Percentiles rank a stretch among this genome's conserved stretches.
These are phyloP conservation scores for Paramecium sonneborni DNA, from an alignment of 73 alveolate species.

Conservation along the genomic window DNA sequence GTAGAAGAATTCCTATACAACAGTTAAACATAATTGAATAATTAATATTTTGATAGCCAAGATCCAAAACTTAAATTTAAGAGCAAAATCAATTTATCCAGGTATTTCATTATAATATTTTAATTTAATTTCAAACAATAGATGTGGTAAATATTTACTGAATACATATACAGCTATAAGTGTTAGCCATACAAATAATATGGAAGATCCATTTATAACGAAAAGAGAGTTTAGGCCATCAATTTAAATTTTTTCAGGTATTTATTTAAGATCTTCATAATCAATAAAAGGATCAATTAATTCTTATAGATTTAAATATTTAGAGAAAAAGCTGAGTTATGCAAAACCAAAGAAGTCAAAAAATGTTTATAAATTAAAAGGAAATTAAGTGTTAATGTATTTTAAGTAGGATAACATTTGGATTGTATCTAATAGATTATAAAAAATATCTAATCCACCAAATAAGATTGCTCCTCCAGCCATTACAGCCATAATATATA, in stretches of 20 bases:
- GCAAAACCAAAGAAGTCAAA: not conserved
- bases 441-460: conserved; percentile 13
- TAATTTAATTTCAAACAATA: not conserved
- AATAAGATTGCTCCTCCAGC: not conserved
- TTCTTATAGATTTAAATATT: not conserved
- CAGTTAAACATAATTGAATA: not conserved
- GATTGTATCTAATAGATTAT: not conserved
- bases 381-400: not conserved
- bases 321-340: not conserved
- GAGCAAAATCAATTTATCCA: not conserved
- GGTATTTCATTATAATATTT: not conserved
- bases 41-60: not conserved
- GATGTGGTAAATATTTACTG: not conserved
- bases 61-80: not conserved
- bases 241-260: not conserved
- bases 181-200: not conserved
- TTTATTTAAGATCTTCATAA: not conserved
- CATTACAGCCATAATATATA: not conserved
- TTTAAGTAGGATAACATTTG: conserved; percentile 4
- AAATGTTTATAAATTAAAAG: not conserved
- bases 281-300: not conserved
- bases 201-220: not conserved
- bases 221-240: not conserved
- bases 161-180: not conserved
- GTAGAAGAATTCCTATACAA: not conserved